phyloP scores from a whole-genome alignment of 2,329 filamentous ascomycete genomes.

The Dothideomycetes sp. region DNA sequence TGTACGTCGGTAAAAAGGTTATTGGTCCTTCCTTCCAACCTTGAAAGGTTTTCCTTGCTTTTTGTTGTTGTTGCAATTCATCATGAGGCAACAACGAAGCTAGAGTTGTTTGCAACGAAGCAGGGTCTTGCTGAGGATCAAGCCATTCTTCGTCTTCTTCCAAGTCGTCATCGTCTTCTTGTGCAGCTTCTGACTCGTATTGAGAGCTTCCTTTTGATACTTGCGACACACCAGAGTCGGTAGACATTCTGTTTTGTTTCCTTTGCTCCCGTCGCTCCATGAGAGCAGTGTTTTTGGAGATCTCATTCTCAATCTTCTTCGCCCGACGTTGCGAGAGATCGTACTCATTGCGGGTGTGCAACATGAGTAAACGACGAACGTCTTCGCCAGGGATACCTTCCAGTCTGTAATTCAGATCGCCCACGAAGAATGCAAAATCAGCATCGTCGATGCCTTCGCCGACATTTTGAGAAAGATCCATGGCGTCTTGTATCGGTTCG shows the following conservation, averaged over 20 bases:
- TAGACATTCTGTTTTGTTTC: constrained; percentile 4
- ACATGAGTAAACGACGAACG: constrained; percentile 70
- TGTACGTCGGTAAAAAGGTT: constrained; percentile 87
- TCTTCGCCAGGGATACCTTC: constrained; percentile 84
- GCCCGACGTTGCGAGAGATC: constrained; percentile 38
- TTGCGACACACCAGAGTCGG: constrained; percentile 9
- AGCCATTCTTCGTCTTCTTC: constrained; percentile 5
- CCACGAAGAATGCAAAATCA: constrained; percentile 93
- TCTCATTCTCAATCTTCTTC: constrained; percentile 28
- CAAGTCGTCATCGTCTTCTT: neutral
- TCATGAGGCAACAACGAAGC: constrained; percentile 83
- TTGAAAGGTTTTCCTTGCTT: constrained; percentile 68
- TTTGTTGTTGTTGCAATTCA: constrained; percentile 68
- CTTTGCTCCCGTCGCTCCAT: constrained; percentile 1
- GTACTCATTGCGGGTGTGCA: constrained; percentile 75
- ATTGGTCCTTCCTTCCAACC: constrained; percentile 88
- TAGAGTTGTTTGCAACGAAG: constrained; percentile 79
- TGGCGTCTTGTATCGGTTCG: constrained; percentile 57
- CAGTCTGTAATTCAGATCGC: constrained; percentile 89
- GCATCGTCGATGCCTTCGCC: constrained; percentile 75
- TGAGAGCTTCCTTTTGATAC: constrained; percentile 4
- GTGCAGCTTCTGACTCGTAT: neutral
- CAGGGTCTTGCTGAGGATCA: constrained; percentile 49
- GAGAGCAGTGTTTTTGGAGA: constrained; percentile 15
- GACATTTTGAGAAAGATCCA: constrained; percentile 47